These are phyloP conservation scores for Nevesoporus exiguus DNA, from an alignment of 768 basidiomycete species.

Conservation along the genomic window DNA sequence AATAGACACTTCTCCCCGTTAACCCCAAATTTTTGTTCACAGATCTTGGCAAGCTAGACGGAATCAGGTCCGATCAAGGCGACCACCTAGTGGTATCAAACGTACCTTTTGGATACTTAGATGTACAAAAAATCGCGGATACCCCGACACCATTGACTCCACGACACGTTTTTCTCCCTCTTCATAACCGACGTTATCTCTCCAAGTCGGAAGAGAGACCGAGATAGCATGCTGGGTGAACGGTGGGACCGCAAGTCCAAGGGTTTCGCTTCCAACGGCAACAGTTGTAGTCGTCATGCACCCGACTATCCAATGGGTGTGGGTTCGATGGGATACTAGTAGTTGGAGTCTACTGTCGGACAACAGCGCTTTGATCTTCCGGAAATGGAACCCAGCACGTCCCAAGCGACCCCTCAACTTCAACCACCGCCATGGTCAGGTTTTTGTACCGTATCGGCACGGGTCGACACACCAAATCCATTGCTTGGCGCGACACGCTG, in stretches of 20 bases:
- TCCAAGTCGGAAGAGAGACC: conserved; percentile 92
- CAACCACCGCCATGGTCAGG: too few relatives aligned
- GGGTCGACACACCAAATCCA: too few relatives aligned
- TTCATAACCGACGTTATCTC: conserved; percentile 89
- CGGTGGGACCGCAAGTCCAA: conserved; percentile 58
- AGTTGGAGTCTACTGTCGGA: too few relatives aligned
- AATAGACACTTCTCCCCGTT: conserved; percentile 75
- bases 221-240: conserved; percentile 87
- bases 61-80: background rate
- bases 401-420: too few relatives aligned
- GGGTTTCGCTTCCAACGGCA: conserved; percentile 13
- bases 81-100: background rate
- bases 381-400: too few relatives aligned
- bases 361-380: too few relatives aligned
- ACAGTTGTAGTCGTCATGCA: conserved; percentile 6
- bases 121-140: conserved; percentile 95
- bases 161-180: conserved; percentile 80
- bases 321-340: background rate
- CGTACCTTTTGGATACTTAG: conserved; percentile 77
- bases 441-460: too few relatives aligned
- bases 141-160: conserved; percentile 81
- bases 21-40: conserved; percentile 73
- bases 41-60: conserved; percentile 69
- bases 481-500: too few relatives aligned
- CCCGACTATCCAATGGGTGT: too few relatives aligned